Base-by-base conservation (phyloP, 2,329 filamentous ascomycete genomes). In the Aquanectria penicillioides region DNA sequence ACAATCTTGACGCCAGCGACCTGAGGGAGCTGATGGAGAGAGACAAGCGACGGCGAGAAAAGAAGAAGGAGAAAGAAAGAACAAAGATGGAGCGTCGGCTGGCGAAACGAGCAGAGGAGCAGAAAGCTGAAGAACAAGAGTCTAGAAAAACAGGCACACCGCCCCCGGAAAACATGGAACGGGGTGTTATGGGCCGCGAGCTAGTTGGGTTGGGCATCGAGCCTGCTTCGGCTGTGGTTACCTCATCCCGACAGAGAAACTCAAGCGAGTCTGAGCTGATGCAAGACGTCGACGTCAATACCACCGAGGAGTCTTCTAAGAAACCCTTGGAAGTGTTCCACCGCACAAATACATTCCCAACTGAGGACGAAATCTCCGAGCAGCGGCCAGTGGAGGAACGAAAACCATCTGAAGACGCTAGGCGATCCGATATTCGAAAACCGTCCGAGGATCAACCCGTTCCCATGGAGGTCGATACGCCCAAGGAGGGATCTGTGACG, bases 1-100 rank as follows among this genome's bases (percentile, higher is more conserved):
- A 98, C 71, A 90, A 92, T 58, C 82, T 99, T 52, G 92, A 93
- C 75, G 91, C 95, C 4, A 87, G 90, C 49, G 94, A 93, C 67
- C 75, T 99, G 33, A 86, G 94, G 57, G 91, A 97, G 72, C 81
- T 98, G 25, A 90, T 99, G 86, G 95, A 99, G 69, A 83, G 95
- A 59, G 95, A 99, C 71, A 84, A 89, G 65, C 86, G 94, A 69
- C 86, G 95, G 56, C 87, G 85, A 64, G 92, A 97, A 65, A 87
- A 88, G 72, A 94, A 91, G 76, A 86, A 84, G 50, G 81, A 85
- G 56, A 83, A 83, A 31, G 89, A 94, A 18, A 86, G 88, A 62
- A 87, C 92, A 61, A 86, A 84, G 63, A 77, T 89, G 20, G 87
- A 90, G 64, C 83, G 84, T 51, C 86, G 85, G 57, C 77, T 95